A percentile compares a stretch with the other conserved stretches of the same genome.
Evolutionary conservation across 805 yeast species (phyloP).

Genomic region (Komagataella kurtzmanii): DNA sequence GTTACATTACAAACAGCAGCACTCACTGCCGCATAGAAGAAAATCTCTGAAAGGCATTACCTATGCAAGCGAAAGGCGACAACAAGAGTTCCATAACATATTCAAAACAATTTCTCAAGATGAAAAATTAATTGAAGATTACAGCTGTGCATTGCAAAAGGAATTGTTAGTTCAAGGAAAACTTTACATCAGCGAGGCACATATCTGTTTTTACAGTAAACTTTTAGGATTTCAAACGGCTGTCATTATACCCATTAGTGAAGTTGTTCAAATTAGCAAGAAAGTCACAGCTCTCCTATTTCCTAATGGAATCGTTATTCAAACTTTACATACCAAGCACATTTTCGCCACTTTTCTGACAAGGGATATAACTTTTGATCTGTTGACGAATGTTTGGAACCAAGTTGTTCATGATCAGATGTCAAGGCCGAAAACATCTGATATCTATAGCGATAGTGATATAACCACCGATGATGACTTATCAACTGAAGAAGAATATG

Average conservation of each 20-base stretch:
- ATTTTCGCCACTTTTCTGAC: conserved; percentile 53
- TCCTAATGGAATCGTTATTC: conserved; percentile 55
- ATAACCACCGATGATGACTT: background rate
- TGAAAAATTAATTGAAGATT: conserved; percentile 48
- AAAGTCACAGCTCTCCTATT: conserved; percentile 53
- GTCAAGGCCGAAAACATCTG: background rate
- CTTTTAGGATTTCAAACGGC: conserved; percentile 57
- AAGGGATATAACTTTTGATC: conserved; percentile 38
- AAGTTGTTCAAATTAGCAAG: conserved; percentile 51
- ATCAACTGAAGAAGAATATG: background rate
- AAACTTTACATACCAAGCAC: conserved; percentile 48
- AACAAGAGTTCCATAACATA: conserved; percentile 44
- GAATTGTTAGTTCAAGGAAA: conserved; percentile 61
- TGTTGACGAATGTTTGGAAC: conserved; percentile 53
- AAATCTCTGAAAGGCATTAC: background rate
- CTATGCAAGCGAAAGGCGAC: conserved; percentile 33
- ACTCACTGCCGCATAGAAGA: background rate
- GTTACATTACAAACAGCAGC: background rate
- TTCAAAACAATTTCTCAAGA: conserved; percentile 36
- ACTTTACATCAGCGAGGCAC: conserved; percentile 40
- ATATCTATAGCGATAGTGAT: background rate
- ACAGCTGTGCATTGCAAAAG: conserved; percentile 49
- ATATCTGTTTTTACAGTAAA: conserved; percentile 52
- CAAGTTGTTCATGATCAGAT: conserved; percentile 17
- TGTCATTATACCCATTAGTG: conserved; percentile 40